A percentile compares a stretch with the other conserved stretches of the same genome.
Conservation (phyloP, 2,329 filamentous ascomycete species). For the Allantophomopsis lycopodina region DNA sequence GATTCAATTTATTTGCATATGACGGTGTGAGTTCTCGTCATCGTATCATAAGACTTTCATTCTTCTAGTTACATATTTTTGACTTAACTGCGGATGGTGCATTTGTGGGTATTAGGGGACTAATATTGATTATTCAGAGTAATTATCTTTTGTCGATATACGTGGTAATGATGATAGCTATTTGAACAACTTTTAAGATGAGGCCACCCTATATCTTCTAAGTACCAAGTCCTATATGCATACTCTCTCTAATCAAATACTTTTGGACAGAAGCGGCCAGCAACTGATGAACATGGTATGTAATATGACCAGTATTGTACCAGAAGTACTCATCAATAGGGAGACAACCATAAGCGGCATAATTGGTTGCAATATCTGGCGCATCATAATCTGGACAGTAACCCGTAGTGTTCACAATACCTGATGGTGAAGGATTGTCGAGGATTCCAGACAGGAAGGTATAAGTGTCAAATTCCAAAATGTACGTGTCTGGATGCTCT, state of each 20-base stretch:
- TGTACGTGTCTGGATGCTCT: slow-evolving; percentile 18
- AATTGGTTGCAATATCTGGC: slow-evolving; percentile 27
- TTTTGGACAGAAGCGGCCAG: slow-evolving; percentile 16
- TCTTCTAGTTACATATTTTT: too few relatives aligned
- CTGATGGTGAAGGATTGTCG: slow-evolving; percentile 24
- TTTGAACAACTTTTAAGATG: too few relatives aligned
- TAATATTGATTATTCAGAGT: too few relatives aligned
- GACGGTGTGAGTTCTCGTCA: too few relatives aligned
- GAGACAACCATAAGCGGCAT: slow-evolving; percentile 28
- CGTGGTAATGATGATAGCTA: too few relatives aligned
- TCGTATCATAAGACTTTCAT: too few relatives aligned
- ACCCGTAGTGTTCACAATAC: slow-evolving; percentile 28
- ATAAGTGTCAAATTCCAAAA: slow-evolving; percentile 30
- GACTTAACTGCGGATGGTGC: too few relatives aligned
- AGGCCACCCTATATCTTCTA: too few relatives aligned
- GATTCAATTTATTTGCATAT: too few relatives aligned
- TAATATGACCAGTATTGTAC: slow-evolving; percentile 32
- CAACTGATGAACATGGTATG: slow-evolving; percentile 24
- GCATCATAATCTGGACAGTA: slow-evolving; percentile 30
- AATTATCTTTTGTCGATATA: too few relatives aligned
- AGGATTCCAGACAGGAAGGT: slow-evolving; percentile 25
- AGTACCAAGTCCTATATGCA: too few relatives aligned
- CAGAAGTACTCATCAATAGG: slow-evolving; percentile 29
- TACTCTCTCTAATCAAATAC: slow-evolving; percentile 8
- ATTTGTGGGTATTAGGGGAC: too few relatives aligned